A percentile compares a stretch with the other conserved stretches of the same genome.
Conservation (phyloP, 768 basidiomycete genomes). For the Trametes meyenii region DNA sequence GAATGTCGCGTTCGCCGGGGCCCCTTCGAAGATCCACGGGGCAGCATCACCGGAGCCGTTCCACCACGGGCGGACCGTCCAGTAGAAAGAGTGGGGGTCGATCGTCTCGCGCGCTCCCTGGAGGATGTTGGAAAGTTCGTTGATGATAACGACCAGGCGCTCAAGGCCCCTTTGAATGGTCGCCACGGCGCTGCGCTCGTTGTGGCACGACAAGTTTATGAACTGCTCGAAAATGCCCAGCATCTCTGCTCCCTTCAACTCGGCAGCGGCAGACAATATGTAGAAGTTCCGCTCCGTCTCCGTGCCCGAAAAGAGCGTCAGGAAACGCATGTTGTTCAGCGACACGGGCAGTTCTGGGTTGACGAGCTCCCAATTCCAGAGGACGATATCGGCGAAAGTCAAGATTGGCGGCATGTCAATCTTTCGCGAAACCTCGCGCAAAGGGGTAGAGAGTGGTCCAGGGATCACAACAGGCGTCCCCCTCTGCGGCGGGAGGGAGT, state of each 20-base stretch:
- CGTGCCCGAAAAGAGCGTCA: constrained; percentile 80
- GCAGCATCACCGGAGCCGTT: constrained; percentile 74
- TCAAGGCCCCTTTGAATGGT: constrained; percentile 75
- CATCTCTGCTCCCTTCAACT: constrained; percentile 85
- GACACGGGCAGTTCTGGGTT: constrained; percentile 62
- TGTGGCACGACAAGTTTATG: constrained; percentile 69
- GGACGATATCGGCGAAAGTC: constrained; percentile 94
- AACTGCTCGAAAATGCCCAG: constrained; percentile 88
- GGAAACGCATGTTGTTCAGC: constrained; percentile 72
- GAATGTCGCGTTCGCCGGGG: constrained; percentile 51
- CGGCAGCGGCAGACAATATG: constrained; percentile 77
- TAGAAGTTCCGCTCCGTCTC: constrained; percentile 89
- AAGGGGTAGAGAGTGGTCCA: constrained; percentile 72
- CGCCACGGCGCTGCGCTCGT: constrained; percentile 45
- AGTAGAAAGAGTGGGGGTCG: constrained; percentile 88
- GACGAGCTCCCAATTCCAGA: constrained; percentile 84
- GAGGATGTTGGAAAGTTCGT: constrained; percentile 72
- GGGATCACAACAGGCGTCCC: constrained; percentile 60
- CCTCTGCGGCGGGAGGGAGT: constrained; percentile 61
- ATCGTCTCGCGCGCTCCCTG: constrained; percentile 68
- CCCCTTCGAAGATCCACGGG: constrained; percentile 81
- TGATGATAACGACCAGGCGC: constrained; percentile 68
- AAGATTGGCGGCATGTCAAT: constrained; percentile 91
- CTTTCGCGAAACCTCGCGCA: constrained; percentile 71
- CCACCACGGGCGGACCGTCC: constrained; percentile 91